Percentiles rank a stretch among this genome's conserved stretches.
phyloP scores from a whole-genome alignment of 495 filamentous ascomycete genomes.

The Antarctomyces pellizariae region DNA sequence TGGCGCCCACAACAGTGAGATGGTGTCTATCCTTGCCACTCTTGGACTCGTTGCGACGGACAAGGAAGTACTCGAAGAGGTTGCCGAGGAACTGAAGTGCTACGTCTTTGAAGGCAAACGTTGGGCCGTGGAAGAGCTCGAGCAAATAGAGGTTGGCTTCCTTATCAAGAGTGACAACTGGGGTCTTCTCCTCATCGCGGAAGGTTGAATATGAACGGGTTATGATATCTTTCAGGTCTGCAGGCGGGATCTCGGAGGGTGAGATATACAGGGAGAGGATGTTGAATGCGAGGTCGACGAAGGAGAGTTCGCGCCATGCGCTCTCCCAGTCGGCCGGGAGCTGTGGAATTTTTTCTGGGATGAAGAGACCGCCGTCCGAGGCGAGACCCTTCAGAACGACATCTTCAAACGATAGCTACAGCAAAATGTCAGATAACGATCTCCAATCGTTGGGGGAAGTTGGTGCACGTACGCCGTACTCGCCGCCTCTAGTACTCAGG shows the following conservation, averaged over 20 bases:
- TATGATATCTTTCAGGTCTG: conserved; percentile 64
- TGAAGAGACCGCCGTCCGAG: conserved; percentile 69
- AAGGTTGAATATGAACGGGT: conserved; percentile 67
- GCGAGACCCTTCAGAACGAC: conserved; percentile 84
- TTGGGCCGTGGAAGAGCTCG: conserved; percentile 95
- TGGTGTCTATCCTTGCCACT: conserved; percentile 52
- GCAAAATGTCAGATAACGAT: conserved; percentile 4
- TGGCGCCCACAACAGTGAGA: conserved; percentile 76
- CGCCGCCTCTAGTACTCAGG: conserved; percentile 57
- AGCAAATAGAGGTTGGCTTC: conserved; percentile 56
- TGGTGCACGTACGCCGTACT: conserved; percentile 38
- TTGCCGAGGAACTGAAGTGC: conserved; percentile 85
- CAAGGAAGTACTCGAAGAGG: conserved; percentile 86
- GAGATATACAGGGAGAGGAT: conserved; percentile 68
- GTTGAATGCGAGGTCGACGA: conserved; percentile 53
- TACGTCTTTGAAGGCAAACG: conserved; percentile 84
- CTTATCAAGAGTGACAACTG: conserved; percentile 39
- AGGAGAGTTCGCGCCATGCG: conserved; percentile 53
- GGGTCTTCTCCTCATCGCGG: conserved; percentile 47
- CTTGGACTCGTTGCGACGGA: conserved; percentile 58
- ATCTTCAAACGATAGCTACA: conserved; percentile 69
- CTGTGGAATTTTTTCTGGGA: conserved; percentile 59
- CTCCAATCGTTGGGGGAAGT: conserved; percentile 2
- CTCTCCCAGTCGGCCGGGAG: conserved; percentile 36
- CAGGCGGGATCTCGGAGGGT: conserved; percentile 48